phyloP scores from a whole-genome alignment of 1,139 yeast species.

The Nakaseomyces glabratus region DNA sequence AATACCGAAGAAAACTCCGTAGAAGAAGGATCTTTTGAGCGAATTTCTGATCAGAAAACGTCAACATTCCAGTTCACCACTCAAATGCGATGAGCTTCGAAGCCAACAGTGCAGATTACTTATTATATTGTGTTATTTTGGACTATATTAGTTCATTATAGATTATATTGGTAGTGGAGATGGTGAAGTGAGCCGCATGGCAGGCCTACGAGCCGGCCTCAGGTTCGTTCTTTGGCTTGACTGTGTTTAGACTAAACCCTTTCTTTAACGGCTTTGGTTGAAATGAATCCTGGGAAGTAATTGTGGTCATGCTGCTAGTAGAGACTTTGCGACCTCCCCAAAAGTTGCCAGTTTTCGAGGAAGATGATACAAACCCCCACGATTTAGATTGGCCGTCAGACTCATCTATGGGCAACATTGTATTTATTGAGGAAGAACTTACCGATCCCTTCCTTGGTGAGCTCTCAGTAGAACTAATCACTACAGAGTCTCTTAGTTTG shows the following conservation, averaged over 20 bases:
- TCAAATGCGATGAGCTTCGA: too few species aligned
- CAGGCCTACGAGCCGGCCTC: too few species aligned
- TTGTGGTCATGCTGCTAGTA: slow-evolving; percentile 11
- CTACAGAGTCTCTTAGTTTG: slow-evolving; percentile 8
- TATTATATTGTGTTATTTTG: too few species aligned
- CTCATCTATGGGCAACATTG: slow-evolving; percentile 13
- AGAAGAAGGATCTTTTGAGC: too few species aligned
- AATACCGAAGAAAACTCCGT: too few species aligned
- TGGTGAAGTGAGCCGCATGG: too few species aligned
- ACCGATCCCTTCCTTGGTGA: slow-evolving; percentile 11
- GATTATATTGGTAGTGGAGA: too few species aligned
- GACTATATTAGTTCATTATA: too few species aligned
- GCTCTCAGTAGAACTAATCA: slow-evolving; percentile 2
- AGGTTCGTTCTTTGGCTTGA: slow-evolving; percentile 6
- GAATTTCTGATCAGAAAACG: too few species aligned
- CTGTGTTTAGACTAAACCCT: slow-evolving; percentile 13
- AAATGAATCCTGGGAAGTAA: slow-evolving; percentile 14
- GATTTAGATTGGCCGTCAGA: slow-evolving; percentile 10
- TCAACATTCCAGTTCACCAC: too few species aligned
- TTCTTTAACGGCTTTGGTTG: slow-evolving; percentile 13
- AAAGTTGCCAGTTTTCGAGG: slow-evolving; percentile 5
- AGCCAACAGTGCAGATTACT: too few species aligned
- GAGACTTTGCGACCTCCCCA: slow-evolving; percentile 15
- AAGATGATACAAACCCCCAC: slow-evolving; percentile 14
- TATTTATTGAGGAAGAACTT: slow-evolving; percentile 13